phyloP scores from a whole-genome alignment of 257 asterid species.

The Avicennia marina region DNA sequence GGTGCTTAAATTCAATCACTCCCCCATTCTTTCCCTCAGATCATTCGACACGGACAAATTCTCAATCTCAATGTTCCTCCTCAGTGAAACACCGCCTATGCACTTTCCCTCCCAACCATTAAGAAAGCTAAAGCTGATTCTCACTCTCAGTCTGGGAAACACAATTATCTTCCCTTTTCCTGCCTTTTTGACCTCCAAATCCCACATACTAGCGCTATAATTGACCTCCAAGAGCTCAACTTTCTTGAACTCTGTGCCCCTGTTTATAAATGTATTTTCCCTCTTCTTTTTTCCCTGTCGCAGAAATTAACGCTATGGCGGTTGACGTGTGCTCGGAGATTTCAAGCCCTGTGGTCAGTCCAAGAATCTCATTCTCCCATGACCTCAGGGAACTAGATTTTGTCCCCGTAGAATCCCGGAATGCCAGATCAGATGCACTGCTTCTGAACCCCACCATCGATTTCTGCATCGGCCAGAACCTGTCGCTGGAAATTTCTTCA shows the following conservation, averaged over 20 bases:
- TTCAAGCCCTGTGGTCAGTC: constrained; percentile 40
- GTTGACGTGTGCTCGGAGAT: constrained; percentile 58
- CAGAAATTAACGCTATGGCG: constrained; percentile 57
- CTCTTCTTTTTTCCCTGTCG: too few species aligned
- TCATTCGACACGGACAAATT: constrained; percentile 24
- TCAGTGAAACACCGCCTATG: constrained; percentile 24
- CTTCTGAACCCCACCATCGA: constrained; percentile 48
- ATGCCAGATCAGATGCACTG: constrained; percentile 30
- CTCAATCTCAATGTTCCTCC: constrained; percentile 44
- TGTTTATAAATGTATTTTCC: background rate
- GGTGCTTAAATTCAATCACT: constrained; percentile 48
- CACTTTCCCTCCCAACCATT: constrained; percentile 23
- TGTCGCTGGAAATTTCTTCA: constrained; percentile 38
- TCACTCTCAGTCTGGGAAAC: constrained; percentile 32
- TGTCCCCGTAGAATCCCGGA: constrained; percentile 34
- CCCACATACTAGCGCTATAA: too few species aligned
- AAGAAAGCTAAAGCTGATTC: constrained; percentile 40
- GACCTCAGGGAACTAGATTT: constrained; percentile 52
- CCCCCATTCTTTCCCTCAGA: constrained; percentile 9
- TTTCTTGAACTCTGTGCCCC: constrained; percentile 13
- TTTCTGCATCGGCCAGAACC: constrained; percentile 35
- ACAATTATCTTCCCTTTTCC: constrained; percentile 25
- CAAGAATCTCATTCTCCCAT: constrained; percentile 75
- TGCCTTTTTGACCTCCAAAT: constrained; percentile 38
- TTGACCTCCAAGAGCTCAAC: background rate